Evolutionary conservation across 345 rosid genomes (phyloP).

Genomic region (Syzygium grande): DNA sequence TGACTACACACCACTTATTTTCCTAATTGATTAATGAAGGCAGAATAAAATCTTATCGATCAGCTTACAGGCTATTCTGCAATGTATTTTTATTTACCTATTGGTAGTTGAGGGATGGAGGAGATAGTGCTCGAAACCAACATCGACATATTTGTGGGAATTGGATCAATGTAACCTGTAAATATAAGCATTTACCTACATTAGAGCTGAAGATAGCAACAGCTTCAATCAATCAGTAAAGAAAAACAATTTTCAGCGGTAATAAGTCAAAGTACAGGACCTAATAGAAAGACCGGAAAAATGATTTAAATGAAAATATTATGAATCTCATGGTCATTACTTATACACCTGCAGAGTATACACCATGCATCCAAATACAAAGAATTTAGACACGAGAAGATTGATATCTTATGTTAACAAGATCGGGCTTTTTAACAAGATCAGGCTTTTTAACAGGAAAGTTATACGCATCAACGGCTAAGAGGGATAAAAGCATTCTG

Average conservation of each 20-base stretch:
- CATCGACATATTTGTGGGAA: background rate
- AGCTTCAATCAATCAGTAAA: background rate
- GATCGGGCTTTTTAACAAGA: background rate
- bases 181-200: background rate
- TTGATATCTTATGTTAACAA: background rate
- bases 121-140: background rate
- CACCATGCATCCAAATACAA: background rate
- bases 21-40: background rate
- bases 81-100: background rate
- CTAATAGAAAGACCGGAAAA: background rate
- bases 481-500: background rate
- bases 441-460: background rate
- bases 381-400: background rate
- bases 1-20: background rate
- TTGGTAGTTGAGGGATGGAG: constrained; percentile 2
- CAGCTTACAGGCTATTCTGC: background rate
- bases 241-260: background rate
- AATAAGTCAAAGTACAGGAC: background rate
- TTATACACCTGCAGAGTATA: background rate
- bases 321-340: background rate
- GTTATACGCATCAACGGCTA: background rate
- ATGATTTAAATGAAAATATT: background rate
- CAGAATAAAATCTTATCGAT: background rate
- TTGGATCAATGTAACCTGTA: background rate
- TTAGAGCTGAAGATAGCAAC: background rate